Evolutionary conservation across 805 yeast genomes (phyloP).

Genomic region (Starmerella scarabaei): DNA sequence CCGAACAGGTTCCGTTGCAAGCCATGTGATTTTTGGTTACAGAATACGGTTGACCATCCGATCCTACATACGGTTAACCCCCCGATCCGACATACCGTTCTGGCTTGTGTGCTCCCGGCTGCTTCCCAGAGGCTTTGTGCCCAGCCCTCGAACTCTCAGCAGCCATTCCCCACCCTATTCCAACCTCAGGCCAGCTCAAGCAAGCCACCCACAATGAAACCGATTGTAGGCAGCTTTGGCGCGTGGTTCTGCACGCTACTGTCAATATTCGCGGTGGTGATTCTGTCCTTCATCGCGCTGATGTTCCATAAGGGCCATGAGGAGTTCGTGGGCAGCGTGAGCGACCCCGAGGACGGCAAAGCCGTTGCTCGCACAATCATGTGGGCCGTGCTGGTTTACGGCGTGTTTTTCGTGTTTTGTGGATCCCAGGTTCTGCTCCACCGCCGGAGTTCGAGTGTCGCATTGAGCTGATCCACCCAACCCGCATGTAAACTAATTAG

Average conservation of each 20-base stretch:
- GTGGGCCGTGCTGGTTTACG: constrained; percentile 77
- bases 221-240: constrained; percentile 28
- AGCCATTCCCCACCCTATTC: no score
- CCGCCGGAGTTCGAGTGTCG: constrained; percentile 54
- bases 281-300: constrained; percentile 70
- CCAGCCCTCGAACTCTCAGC: no score
- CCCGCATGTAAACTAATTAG: background rate
- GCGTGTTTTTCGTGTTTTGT: constrained; percentile 71
- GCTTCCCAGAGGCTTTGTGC: no score
- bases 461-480: constrained; percentile 25
- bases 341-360: constrained; percentile 84
- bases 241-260: constrained; percentile 94
- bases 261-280: constrained; percentile 84
- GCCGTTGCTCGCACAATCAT: constrained; percentile 87
- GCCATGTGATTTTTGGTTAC: no score
- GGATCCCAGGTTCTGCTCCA: constrained; percentile 67
- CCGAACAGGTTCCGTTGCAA: no score
- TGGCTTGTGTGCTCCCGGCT: no score
- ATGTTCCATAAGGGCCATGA: constrained; percentile 73
- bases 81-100: no score
- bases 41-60: no score
- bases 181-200: no score
- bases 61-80: no score
- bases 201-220: constrained; percentile 15
- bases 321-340: constrained; percentile 81